Evolutionary conservation across 1,284 basidiomycete species (phyloP).

Genomic region (Laetiporus sulphureus): DNA sequence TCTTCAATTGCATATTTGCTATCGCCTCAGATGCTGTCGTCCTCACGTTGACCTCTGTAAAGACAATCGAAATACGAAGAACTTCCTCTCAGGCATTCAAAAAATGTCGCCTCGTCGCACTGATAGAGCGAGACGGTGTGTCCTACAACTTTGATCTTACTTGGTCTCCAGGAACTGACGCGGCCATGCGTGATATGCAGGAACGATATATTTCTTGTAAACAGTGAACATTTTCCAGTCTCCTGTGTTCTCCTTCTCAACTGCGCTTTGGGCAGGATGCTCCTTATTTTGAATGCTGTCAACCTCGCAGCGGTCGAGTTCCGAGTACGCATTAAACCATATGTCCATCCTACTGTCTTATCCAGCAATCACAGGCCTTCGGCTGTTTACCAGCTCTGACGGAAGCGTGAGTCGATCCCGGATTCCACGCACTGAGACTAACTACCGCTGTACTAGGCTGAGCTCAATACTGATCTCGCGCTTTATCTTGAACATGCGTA

Average conservation of each 20-base stretch:
- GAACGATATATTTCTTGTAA: conserved; percentile 16
- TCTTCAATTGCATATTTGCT: conserved; percentile 14
- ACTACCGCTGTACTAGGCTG: not conserved
- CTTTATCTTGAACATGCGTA: conserved; percentile 18
- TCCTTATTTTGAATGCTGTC: conserved; percentile 16
- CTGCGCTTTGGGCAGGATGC: not conserved
- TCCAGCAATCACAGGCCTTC: conserved; percentile 5
- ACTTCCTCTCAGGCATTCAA: not conserved
- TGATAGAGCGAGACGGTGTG: conserved; percentile 18
- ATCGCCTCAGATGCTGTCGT: conserved; percentile 14
- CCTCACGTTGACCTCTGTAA: conserved; percentile 15
- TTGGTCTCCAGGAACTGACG: conserved; percentile 1
- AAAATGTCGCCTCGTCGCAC: conserved; percentile 1
- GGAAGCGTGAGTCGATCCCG: conserved; percentile 12
- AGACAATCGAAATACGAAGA: conserved; percentile 10
- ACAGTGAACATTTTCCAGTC: too few relatives aligned
- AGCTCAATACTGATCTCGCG: conserved; percentile 16
- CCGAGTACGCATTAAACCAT: conserved; percentile 1
- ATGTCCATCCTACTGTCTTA: conserved; percentile 1
- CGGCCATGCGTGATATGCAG: conserved; percentile 4
- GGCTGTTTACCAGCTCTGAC: conserved; percentile 11
- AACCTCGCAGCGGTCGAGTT: conserved; percentile 13
- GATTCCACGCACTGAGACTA: not conserved
- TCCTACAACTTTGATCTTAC: not conserved
- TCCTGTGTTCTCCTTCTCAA: not conserved